A percentile compares a stretch with the other conserved stretches of the same genome.
Conservation (phyloP, 108 stramenopile genomes). For the Pseudonitzschia delicatissima region DNA sequence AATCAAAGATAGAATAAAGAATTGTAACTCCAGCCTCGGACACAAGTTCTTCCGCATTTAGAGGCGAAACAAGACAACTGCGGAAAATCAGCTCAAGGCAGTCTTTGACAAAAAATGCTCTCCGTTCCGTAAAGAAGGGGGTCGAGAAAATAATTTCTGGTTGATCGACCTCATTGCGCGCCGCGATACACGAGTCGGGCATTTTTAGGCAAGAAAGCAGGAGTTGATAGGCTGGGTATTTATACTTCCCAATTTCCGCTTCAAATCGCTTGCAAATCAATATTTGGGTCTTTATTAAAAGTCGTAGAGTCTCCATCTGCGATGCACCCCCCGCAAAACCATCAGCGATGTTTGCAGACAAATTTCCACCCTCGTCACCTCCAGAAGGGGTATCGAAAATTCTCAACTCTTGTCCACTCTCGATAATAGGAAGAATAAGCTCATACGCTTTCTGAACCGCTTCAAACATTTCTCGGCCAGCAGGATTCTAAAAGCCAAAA, state of each 20-base stretch:
- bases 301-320: conserved; percentile 47
- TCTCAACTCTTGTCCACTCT: conserved; percentile 48
- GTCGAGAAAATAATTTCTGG: conserved; percentile 9
- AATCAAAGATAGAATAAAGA: conserved; percentile 44
- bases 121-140: conserved; percentile 23
- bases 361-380: not conserved
- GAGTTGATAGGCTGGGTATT: conserved; percentile 71
- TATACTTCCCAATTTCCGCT: conserved; percentile 55
- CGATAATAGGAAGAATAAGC: conserved; percentile 54
- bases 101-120: conserved; percentile 46
- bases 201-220: conserved; percentile 47
- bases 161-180: conserved; percentile 10
- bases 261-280: conserved; percentile 70
- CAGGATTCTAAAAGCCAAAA: conserved; percentile 39
- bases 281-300: conserved; percentile 62
- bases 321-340: conserved; percentile 43
- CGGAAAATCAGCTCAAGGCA: conserved; percentile 51
- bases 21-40: conserved; percentile 41
- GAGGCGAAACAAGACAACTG: conserved; percentile 66
- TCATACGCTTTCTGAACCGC: conserved; percentile 74
- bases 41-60: conserved; percentile 84
- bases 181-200: conserved; percentile 24
- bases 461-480: conserved; percentile 78
- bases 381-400: conserved; percentile 5
- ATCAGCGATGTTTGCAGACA: conserved; percentile 20